phyloP scores from a whole-genome alignment of 2,329 filamentous ascomycete genomes.

The Aspergillus bombycis region DNA sequence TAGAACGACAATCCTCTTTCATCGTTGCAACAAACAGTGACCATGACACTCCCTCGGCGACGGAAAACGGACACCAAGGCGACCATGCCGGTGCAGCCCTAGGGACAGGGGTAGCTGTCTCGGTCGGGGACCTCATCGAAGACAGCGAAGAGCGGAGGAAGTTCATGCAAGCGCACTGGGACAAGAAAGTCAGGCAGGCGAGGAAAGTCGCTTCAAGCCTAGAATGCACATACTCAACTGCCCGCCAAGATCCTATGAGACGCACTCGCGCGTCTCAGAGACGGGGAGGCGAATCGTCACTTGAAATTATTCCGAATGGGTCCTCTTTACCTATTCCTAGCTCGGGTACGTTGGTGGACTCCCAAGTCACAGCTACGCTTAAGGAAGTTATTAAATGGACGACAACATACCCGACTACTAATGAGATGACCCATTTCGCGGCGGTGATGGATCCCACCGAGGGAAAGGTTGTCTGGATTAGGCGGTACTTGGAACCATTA shows the following conservation, averaged over 20 bases:
- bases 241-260: slow-evolving; percentile 16
- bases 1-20: slow-evolving; percentile 53
- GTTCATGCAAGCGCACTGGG: slow-evolving; percentile 46
- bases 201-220: slow-evolving; percentile 9
- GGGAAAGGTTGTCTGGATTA: slow-evolving; percentile 54
- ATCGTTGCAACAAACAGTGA: slow-evolving; percentile 63
- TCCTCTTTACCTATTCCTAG: neutral
- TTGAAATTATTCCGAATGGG: neutral
- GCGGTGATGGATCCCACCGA: slow-evolving; percentile 59
- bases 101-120: slow-evolving; percentile 18
- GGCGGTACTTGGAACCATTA: slow-evolving; percentile 24
- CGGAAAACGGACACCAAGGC: slow-evolving; percentile 21
- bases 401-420: slow-evolving; percentile 56
- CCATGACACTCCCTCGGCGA: slow-evolving; percentile 22
- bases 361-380: slow-evolving; percentile 30
- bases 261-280: slow-evolving; percentile 23
- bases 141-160: slow-evolving; percentile 39
- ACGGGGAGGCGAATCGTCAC: slow-evolving; percentile 4
- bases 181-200: slow-evolving; percentile 28
- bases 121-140: slow-evolving; percentile 32
- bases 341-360: neutral
- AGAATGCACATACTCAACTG: neutral
- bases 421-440: slow-evolving; percentile 62
- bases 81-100: slow-evolving; percentile 22
- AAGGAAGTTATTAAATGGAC: slow-evolving; percentile 53